Base-by-base conservation (phyloP, 2,329 filamentous ascomycete genomes). In the Fusarium transvaalense region DNA sequence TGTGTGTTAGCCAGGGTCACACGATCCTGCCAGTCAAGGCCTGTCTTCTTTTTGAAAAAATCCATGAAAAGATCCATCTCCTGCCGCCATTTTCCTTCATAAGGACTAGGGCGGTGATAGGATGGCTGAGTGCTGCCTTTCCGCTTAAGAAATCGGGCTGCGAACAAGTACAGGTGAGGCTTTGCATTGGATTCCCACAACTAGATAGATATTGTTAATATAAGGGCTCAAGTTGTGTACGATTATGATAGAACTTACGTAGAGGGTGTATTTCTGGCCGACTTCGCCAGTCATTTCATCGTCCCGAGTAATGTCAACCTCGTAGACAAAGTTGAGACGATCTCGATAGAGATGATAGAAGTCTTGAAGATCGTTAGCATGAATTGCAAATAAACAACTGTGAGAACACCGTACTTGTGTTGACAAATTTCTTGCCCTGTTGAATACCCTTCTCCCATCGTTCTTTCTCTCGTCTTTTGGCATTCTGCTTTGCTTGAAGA, bases 341-440 rank as follows among this genome's bases (percentile, higher is more conserved):
- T 96, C 92, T 19, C 78, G 79, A 77, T 91, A 93, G 63, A 92
- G 77, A 62, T 88, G 88, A 73, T 89, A 88, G n/a, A 87, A 80
- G 34, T 83, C 89, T 90, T 59, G 6, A 23, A 10, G 13, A 32
- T 14, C 3, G 35, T 69, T 39, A 55, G 46, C 21, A 32, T n/a
- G 32, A 9, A 46, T 4, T 14, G 6, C 12, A 5, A 9, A 50
- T 12, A 39, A 15, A 8, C 13, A 25, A 29, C 17, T 3, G 6
- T 5, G 19, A 32, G 14, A 10, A 38, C 9, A 10, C 2, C 17
- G 10, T 77, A 87, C 87, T 82, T 4, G 82, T 80, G 61, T 87
- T 83, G 46, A 86, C 80, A 57, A 82, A 81, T 23, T 79, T 80
- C 52, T 83, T 78, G 3, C 74, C 81, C 17, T 80, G 64, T 43